A percentile compares a stretch with the other conserved stretches of the same genome.
phyloP scores from a whole-genome alignment of 164 flowering plant genomes.

The Vitis labrusca region DNA sequence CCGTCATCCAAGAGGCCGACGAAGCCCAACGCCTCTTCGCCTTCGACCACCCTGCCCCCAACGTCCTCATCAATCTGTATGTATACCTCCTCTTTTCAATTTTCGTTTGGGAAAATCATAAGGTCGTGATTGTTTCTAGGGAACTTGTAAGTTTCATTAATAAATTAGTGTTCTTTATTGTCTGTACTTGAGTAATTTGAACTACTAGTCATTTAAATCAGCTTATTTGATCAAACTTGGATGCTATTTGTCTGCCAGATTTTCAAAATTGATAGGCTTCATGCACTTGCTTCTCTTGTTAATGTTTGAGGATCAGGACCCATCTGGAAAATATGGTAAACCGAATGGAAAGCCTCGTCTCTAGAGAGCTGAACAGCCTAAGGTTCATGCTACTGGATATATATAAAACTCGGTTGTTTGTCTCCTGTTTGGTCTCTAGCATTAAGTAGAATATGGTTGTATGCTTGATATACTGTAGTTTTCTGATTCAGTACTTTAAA shows the following conservation, averaged over 20 bases:
- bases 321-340: too few species aligned
- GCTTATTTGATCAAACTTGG: background rate
- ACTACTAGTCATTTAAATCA: background rate
- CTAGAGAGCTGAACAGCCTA: too few species aligned
- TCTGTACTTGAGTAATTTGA: background rate
- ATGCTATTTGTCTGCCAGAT: background rate
- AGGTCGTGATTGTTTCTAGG: too few species aligned
- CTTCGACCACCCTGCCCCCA: slow-evolving; percentile 42
- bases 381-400: too few species aligned
- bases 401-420: too few species aligned
- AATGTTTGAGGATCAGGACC: background rate
- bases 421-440: too few species aligned
- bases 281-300: background rate
- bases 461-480: too few species aligned
- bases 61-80: slow-evolving; percentile 56
- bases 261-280: background rate
- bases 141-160: background rate
- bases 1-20: slow-evolving; percentile 76
- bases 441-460: too few species aligned
- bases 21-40: slow-evolving; percentile 57
- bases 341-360: too few species aligned
- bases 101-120: background rate
- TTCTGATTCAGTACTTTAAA: too few species aligned
- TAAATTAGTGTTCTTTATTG: background rate
- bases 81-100: background rate